These are phyloP conservation scores for Afroboletus lepidellus DNA, from an alignment of 1,284 basidiomycete genomes.

Conservation along the genomic window DNA sequence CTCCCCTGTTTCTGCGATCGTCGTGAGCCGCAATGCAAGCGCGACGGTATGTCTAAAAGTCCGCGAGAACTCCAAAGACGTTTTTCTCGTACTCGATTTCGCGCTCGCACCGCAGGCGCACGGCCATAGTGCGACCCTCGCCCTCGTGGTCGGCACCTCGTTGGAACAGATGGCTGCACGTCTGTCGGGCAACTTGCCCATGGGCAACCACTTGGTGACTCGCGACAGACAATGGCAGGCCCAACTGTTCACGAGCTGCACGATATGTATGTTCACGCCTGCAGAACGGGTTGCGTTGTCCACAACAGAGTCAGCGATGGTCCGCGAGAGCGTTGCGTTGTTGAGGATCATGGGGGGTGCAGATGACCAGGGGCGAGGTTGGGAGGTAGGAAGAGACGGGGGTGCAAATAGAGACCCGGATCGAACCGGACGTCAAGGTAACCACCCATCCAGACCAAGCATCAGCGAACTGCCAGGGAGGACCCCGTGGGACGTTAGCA, in stretches of 20 bases:
- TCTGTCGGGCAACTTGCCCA: constrained; percentile 46
- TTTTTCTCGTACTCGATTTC: constrained; percentile 26
- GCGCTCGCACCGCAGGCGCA: neutral
- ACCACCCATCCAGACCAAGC: constrained; percentile 4
- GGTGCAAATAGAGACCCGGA: neutral
- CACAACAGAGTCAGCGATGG: constrained; percentile 5
- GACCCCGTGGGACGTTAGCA: neutral
- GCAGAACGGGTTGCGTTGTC: neutral
- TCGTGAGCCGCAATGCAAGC: constrained; percentile 19
- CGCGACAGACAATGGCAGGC: constrained; percentile 57
- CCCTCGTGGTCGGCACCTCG: constrained; percentile 32
- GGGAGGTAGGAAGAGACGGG: neutral
- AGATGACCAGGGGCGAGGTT: constrained; percentile 1
- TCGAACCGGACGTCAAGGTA: neutral
- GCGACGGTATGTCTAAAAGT: constrained; percentile 21
- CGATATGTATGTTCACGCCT: constrained; percentile 50
- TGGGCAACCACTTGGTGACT: constrained; percentile 45
- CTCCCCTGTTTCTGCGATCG: constrained; percentile 19
- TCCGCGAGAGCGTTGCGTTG: constrained; percentile 19
- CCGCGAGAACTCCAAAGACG: constrained; percentile 17
- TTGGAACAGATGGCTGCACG: constrained; percentile 42
- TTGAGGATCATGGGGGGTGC: constrained; percentile 14
- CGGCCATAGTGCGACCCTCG: neutral
- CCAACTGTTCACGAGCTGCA: constrained; percentile 55
- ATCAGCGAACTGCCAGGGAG: neutral